These are phyloP conservation scores for Scytalidium lignicola DNA, from an alignment of 2,329 filamentous ascomycete species.

Conservation along the genomic window DNA sequence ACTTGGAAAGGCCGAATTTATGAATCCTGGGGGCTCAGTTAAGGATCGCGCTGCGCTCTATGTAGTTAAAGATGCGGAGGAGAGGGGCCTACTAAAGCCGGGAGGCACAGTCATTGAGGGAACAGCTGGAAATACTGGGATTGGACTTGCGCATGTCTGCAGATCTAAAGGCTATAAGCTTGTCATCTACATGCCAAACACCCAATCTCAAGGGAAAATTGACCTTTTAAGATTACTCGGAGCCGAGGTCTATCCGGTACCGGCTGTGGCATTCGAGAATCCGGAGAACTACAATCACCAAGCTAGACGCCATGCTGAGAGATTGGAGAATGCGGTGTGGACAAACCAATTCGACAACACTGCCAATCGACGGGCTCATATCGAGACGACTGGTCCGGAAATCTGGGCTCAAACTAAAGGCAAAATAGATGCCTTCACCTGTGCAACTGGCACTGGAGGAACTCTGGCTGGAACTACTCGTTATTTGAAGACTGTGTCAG, in stretches of 20 bases:
- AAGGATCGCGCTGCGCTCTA: slow-evolving; percentile 96
- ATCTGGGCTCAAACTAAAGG: slow-evolving; percentile 92
- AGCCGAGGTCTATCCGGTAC: slow-evolving; percentile 92
- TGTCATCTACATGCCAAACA: slow-evolving; percentile 99
- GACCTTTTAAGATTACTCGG: slow-evolving; percentile 86
- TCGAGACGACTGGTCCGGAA: slow-evolving; percentile 95
- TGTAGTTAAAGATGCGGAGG: slow-evolving; percentile 90
- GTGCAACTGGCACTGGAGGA: slow-evolving; percentile 87
- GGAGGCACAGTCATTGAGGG: slow-evolving; percentile 96
- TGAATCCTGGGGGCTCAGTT: slow-evolving; percentile 93
- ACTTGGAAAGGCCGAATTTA: slow-evolving; percentile 96
- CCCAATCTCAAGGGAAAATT: slow-evolving; percentile 96
- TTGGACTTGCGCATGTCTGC: slow-evolving; percentile 95
- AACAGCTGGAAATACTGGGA: slow-evolving; percentile 96
- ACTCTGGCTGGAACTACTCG: slow-evolving; percentile 85
- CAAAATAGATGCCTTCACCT: slow-evolving; percentile 88
- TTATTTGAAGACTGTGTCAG: slow-evolving; percentile 78
- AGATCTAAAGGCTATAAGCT: slow-evolving; percentile 86
- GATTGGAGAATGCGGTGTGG: slow-evolving; percentile 86
- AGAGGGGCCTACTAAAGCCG: slow-evolving; percentile 72
- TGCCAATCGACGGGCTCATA: slow-evolving; percentile 88
- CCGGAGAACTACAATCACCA: slow-evolving; percentile 98
- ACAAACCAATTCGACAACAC: slow-evolving; percentile 98
- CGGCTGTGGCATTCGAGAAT: slow-evolving; percentile 92
- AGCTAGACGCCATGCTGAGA: slow-evolving; percentile 82